These are phyloP conservation scores for Gaeumannomyces tritici DNA, from an alignment of 2,329 filamentous ascomycete genomes.

Conservation along the genomic window DNA sequence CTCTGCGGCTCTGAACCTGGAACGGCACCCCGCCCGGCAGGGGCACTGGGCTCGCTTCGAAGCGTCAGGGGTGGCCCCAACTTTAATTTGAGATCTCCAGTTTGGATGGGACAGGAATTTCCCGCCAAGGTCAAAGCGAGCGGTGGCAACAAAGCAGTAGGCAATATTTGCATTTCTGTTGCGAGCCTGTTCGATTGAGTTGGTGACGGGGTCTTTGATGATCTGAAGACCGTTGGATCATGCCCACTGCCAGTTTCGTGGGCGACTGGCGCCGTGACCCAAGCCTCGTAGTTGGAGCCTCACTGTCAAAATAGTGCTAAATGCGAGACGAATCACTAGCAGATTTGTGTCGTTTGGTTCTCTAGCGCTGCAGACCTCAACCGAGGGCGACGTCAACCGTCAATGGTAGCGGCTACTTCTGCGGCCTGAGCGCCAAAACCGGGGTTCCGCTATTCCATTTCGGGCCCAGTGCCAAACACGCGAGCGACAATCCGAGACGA, in stretches of 20 bases:
- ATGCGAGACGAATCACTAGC: not conserved
- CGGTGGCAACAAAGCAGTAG: not conserved
- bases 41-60: not conserved
- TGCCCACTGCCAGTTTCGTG: too few species aligned
- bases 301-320: not conserved
- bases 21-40: not conserved
- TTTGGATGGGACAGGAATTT: not conserved
- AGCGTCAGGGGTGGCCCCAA: not conserved
- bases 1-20: not conserved
- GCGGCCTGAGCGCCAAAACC: not conserved
- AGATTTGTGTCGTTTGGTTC: not conserved
- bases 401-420: not conserved
- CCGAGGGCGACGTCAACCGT: not conserved
- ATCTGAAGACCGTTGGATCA: not conserved
- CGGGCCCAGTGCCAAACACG: conserved; percentile 25
- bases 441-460: not conserved
- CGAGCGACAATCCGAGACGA: conserved; percentile 33
- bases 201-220: too few species aligned
- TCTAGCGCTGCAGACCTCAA: not conserved
- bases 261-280: too few species aligned
- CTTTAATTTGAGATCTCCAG: not conserved
- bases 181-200: too few species aligned
- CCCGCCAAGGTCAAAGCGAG: not conserved
- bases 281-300: too few species aligned
- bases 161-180: too few species aligned